Percentiles rank a stretch among this genome's conserved stretches.
Evolutionary conservation across 371 early-diverging fungal species (phyloP).

Genomic region (Mucor mucedo): DNA sequence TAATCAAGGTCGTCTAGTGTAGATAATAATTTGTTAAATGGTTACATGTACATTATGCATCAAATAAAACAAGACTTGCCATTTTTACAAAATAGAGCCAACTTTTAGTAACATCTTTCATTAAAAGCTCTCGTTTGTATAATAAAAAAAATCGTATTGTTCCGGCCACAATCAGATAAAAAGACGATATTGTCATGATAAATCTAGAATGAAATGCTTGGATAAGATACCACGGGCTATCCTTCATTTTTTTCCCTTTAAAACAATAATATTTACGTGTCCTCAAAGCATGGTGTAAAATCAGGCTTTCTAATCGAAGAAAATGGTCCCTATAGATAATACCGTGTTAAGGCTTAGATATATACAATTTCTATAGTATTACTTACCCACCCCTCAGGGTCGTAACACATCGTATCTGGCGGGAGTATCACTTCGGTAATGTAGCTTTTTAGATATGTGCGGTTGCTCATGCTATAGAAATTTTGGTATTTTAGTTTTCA

Average conservation of each 20-base stretch:
- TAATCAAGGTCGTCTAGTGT: conserved; percentile 33
- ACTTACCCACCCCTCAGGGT: neutral
- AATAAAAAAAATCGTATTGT: conserved; percentile 51
- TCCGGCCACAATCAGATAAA: conserved; percentile 59
- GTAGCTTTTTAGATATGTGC: neutral
- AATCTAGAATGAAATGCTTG: conserved; percentile 24
- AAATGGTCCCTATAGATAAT: conserved; percentile 67
- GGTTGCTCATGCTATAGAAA: no score
- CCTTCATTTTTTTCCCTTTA: neutral
- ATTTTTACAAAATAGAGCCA: conserved; percentile 61
- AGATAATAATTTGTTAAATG: neutral
- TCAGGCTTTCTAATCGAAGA: conserved; percentile 61
- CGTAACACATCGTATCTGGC: neutral
- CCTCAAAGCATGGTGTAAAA: conserved; percentile 80
- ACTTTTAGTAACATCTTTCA: conserved; percentile 46
- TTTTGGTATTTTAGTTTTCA: no score
- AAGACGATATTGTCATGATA: conserved; percentile 50
- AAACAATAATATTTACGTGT: conserved; percentile 48
- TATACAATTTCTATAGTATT: neutral
- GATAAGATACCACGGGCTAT: neutral
- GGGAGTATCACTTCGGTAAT: neutral
- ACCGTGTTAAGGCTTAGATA: neutral
- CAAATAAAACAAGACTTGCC: conserved; percentile 36
- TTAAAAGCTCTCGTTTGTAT: conserved; percentile 35
- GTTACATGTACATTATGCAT: neutral